Base-by-base conservation (phyloP, 768 basidiomycete genomes). In the Trametes villosa region DNA sequence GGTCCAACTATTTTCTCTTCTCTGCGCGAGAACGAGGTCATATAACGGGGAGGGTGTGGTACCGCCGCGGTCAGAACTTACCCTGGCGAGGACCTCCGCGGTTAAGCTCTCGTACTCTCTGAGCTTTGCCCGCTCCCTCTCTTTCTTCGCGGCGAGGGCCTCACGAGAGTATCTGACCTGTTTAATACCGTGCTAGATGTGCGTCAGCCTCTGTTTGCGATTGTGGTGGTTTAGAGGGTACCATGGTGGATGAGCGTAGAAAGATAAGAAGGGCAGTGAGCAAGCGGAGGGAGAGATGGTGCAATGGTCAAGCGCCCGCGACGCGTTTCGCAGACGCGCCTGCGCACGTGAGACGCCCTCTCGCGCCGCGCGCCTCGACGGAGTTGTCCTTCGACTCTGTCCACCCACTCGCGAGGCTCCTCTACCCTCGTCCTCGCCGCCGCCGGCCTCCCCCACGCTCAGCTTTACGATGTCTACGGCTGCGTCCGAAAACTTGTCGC, bases 41-140 rank as follows among this genome's bases (percentile, higher is more conserved):
- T 29, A 51, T 59, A 31, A 38, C 53, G 22, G 65, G 27, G 66
- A 38, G 46, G 22, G 44, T 27, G 64, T 53, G 44, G 40, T 20
- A 53, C 36, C 54, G 15, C 9, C 4, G 33, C 45, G 27, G 42
- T 58, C 47, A 40, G 27, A 53, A 53, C 62, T 66, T 52, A 91
- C 94, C 75, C 83, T 84, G 9, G 80, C 71, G 45, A 94, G 75
- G 20, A 94, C 79, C 31, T 86, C 78, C 24, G 83, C 76, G 22
- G 88, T 82, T 24, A 96, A 70, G 15, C 81, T 76, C 13, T 86
- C 81, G 74, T 93, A 96, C 53, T 91, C 86, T 36, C 83, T 78
- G 67, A 98, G 86, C 77, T 90, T 91, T 20, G 85, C 79, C 63
- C 78, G 82, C 67, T 97, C 94, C 64, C 85, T 85, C 60, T 83